Conservation (phyloP, 345 rosid genomes). For the Citrus sinensis region DVS_A1.0 CM039161.1:19001501-19002000, state of each 20-base stretch:
- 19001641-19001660: neutral
- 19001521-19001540: neutral
- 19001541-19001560: neutral
- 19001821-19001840: conserved; percentile 75
- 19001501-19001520: neutral
- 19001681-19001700: neutral
- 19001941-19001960: neutral
- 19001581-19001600: neutral
- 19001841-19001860: conserved; percentile 87
- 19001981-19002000: neutral
- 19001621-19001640: neutral
- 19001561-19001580: neutral
- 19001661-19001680: neutral
- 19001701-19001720: neutral
- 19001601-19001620: neutral
- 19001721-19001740: conserved; percentile 1
- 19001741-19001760: conserved; percentile 82
- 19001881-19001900: conserved; percentile 80
- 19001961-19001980: neutral
- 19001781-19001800: conserved; percentile 60
- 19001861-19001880: conserved; percentile 86
- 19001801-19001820: conserved; percentile 90
- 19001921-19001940: conserved; percentile 42
- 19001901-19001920: conserved; percentile 77
- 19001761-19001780: conserved; percentile 77